Conservation (phyloP, 805 yeast genomes). For the Yamadazyma tumulicola region DNA sequence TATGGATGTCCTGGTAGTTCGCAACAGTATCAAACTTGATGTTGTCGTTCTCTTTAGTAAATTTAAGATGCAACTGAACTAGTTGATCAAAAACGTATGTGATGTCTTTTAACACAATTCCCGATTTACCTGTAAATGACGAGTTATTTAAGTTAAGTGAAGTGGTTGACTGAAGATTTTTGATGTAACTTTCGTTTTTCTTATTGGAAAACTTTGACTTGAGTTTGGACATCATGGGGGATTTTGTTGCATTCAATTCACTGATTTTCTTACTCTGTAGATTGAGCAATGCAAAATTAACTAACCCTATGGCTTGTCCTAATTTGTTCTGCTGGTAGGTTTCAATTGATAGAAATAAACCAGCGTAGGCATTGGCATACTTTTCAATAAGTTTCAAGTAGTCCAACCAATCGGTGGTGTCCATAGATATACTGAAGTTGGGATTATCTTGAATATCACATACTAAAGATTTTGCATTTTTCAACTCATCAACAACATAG, state of each 20-base stretch:
- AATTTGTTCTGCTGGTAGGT: conserved; percentile 41
- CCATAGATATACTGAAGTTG: conserved; percentile 5
- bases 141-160: conserved; percentile 33
- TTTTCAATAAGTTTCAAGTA: conserved; percentile 30
- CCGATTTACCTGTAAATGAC: conserved; percentile 30
- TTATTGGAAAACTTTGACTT: conserved; percentile 24
- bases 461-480: conserved; percentile 19
- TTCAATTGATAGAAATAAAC: conserved; percentile 43
- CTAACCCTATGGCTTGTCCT: conserved; percentile 46
- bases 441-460: conserved; percentile 9
- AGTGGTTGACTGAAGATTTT: conserved; percentile 31
- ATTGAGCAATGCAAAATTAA: conserved; percentile 33
- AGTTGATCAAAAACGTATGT: conserved; percentile 39
- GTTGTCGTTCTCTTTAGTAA: conserved; percentile 41
- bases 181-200: conserved; percentile 29
- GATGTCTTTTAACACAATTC: conserved; percentile 34
- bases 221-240: conserved; percentile 16
- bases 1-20: conserved; percentile 30
- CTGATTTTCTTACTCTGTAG: conserved; percentile 32
- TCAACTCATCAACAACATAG: conserved; percentile 32
- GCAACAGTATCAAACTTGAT: conserved; percentile 34
- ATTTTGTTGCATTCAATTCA: conserved; percentile 9
- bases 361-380: conserved; percentile 41
- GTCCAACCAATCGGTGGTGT: conserved; percentile 21
- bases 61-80: conserved; percentile 37